These are phyloP conservation scores for Suillus weaverae DNA, from an alignment of 768 basidiomycete genomes.

Conservation along the genomic window DNA sequence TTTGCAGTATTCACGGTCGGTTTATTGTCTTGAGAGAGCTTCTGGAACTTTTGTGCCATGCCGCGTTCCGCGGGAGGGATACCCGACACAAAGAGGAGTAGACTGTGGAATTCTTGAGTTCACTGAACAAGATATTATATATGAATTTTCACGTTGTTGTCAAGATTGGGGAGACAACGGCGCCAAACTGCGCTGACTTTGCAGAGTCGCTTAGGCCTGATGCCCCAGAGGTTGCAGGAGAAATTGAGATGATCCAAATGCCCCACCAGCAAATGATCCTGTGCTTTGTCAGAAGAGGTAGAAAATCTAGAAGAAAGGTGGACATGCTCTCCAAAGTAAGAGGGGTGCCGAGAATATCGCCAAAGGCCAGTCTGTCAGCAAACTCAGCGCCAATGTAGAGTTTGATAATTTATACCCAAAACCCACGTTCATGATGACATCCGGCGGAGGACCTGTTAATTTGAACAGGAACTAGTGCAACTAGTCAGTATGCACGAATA, in stretches of 20 bases:
- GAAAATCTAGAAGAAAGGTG: not conserved
- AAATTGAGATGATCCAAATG: conserved; percentile 59
- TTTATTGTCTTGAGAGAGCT: conserved; percentile 45
- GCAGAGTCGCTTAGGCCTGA: conserved; percentile 37
- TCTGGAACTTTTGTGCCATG: conserved; percentile 57
- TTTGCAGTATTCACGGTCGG: conserved; percentile 25
- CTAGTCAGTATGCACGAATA: conserved; percentile 3
- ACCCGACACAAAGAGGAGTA: conserved; percentile 67
- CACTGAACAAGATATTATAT: not conserved
- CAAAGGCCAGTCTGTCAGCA: conserved; percentile 46
- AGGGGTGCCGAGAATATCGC: conserved; percentile 64
- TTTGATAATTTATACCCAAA: not conserved
- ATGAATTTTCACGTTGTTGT: conserved; percentile 50
- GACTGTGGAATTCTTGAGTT: conserved; percentile 28
- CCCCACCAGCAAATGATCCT: conserved; percentile 70
- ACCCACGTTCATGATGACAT: conserved; percentile 49
- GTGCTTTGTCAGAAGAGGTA: not conserved
- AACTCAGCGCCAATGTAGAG: no score
- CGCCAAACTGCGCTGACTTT: conserved; percentile 56
- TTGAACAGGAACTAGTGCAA: conserved; percentile 50
- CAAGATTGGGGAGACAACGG: conserved; percentile 63
- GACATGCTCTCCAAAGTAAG: conserved; percentile 70
- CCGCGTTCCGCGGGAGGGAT: conserved; percentile 73
- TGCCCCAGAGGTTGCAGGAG: conserved; percentile 51
- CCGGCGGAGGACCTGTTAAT: conserved; percentile 44